Evolutionary conservation across 2,329 filamentous ascomycete genomes (phyloP), one percentile per base, ranked within the genome.

Genomic region (Calycina herbarum): DNA sequence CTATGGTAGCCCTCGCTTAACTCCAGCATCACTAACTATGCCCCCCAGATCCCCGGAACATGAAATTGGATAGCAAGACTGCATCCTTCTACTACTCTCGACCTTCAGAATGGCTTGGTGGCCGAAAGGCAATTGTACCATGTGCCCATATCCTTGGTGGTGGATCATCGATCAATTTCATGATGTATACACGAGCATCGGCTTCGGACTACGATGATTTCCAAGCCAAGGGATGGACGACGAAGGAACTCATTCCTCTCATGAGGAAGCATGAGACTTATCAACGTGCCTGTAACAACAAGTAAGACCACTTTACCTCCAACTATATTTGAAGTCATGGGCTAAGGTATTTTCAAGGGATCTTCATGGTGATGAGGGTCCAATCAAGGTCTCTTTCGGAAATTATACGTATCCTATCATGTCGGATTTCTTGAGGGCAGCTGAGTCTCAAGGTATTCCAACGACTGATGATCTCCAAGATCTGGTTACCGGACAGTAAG

Each of bases 401-500:
- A 73, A 71, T 38, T 68, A 81, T 77, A 91, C 88, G 4, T 94
- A 94, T 71, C 91, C 91, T 1, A 88, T 94, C 77, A 92, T 90
- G 83, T 88, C 93, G 61, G 91, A 94, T 77, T 93, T 93, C 81
- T 80, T 93, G 45, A 82, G 89, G 24, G 89, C 89, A 17, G 82
- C 86, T 2, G 89, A 93, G 73, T 89, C 88, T 0, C 90, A 92
- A 74, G 90, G 87, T 24, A 92, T 93, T 66, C 91, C 87, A 0
- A 82, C 86, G 13, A 91, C 91, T 13, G 90, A 94, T 74, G 91
- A 94, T 74, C 81, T 92, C 3, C 88, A 94, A 75, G 91, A 94
- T 72, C 79, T 93, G 62, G 80, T 79, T 33, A 91, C 88, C 0
- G 88, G 79, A 57, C 82, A 84, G 72, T 74, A 71, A 62, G 72